phyloP scores from a whole-genome alignment of 495 filamentous ascomycete genomes.

The Lichina pygmaea region DNA sequence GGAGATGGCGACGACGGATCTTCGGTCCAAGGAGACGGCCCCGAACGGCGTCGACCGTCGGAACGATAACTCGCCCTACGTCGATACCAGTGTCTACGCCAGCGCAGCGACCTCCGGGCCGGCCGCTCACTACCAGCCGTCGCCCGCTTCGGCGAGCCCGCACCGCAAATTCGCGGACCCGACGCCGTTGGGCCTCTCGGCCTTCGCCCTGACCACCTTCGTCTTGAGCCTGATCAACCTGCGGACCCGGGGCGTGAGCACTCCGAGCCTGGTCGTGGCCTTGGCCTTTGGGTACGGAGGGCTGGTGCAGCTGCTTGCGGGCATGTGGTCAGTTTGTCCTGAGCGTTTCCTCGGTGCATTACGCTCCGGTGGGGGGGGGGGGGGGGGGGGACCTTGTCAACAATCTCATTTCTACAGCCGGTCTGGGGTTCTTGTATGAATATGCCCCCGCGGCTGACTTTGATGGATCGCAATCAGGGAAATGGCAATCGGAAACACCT shows the following conservation, averaged over 20 bases:
- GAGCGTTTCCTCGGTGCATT: neutral
- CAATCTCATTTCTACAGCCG: neutral
- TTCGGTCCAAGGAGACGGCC: too few species aligned
- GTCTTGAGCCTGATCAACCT: conserved; percentile 73
- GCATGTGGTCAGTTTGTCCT: conserved; percentile 67
- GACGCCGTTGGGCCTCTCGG: conserved; percentile 21
- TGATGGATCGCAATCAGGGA: conserved; percentile 31
- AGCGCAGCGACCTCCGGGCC: too few species aligned
- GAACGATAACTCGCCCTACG: too few species aligned
- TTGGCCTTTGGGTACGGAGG: conserved; percentile 26
- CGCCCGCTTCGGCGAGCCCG: neutral
- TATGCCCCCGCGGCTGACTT: neutral
- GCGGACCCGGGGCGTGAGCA: conserved; percentile 24
- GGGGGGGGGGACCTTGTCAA: too few species aligned
- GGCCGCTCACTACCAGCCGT: too few species aligned
- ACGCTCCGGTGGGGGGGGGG: neutral
- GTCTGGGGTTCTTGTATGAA: neutral
- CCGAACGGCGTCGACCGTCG: too few species aligned
- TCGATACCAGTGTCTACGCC: too few species aligned
- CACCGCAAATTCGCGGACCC: conserved; percentile 14
- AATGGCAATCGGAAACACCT: conserved; percentile 64
- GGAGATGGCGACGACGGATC: too few species aligned
- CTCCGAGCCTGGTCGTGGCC: conserved; percentile 16
- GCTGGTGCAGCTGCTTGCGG: conserved; percentile 72
- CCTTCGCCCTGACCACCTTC: conserved; percentile 92